Evolutionary conservation across 2,329 filamentous ascomycete genomes (phyloP).

Genomic region (Lasiodiplodia sp.): DNA sequence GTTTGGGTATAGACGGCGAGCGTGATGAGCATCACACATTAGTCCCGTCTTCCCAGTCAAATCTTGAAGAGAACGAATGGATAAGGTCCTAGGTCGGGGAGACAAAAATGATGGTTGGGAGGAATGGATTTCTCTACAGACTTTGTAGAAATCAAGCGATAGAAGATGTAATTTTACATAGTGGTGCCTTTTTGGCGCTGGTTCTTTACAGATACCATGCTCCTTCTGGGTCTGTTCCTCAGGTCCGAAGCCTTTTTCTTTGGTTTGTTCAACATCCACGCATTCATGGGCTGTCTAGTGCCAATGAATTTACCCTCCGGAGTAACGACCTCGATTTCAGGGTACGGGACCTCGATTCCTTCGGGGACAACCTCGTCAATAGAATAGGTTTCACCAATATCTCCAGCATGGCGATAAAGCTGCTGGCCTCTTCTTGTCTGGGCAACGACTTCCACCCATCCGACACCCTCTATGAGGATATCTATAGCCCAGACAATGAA

Average conservation of each 20-base stretch:
- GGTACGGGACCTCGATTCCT: constrained; percentile 55
- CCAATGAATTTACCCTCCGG: constrained; percentile 84
- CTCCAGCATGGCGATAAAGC: constrained; percentile 18
- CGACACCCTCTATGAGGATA: constrained; percentile 88
- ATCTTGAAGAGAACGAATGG: constrained; percentile 20
- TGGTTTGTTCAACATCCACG: constrained; percentile 67
- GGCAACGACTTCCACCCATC: constrained; percentile 88
- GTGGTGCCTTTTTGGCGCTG: constrained; percentile 13
- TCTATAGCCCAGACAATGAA: constrained; percentile 83
- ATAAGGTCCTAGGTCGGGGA: background rate
- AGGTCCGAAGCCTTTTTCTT: constrained; percentile 59
- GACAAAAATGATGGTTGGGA: background rate
- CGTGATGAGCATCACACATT: constrained; percentile 19
- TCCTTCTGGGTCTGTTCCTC: constrained; percentile 67
- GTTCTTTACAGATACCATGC: constrained; percentile 64
- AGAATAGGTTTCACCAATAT: constrained; percentile 39
- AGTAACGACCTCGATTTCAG: constrained; percentile 82
- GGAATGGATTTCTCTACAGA: background rate
- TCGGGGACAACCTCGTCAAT: constrained; percentile 55
- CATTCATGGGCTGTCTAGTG: constrained; percentile 72
- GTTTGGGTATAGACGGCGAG: constrained; percentile 12
- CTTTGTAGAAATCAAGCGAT: background rate
- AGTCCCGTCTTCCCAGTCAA: background rate
- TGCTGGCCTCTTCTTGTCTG: constrained; percentile 71
- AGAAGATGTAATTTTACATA: background rate